phyloP scores from a whole-genome alignment of 2,329 filamentous ascomycete species.

The Basipetospora sp. region DNA sequence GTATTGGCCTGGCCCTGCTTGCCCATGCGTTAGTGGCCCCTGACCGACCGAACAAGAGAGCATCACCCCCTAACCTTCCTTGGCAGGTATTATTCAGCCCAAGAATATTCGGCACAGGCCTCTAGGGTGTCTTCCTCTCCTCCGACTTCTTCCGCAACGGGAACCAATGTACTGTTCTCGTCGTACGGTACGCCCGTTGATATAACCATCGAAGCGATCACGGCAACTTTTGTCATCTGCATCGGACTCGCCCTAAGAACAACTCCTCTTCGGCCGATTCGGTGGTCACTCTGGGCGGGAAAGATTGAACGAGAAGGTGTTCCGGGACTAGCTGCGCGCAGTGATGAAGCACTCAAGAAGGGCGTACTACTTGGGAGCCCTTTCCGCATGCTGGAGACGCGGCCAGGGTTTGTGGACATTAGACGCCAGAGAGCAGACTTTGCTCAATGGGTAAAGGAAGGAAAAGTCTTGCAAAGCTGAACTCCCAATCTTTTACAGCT shows the following conservation, averaged over 20 bases:
- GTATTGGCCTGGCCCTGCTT: conserved; percentile 63
- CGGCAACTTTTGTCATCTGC: conserved; percentile 67
- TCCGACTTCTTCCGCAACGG: conserved; percentile 25
- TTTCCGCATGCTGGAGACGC: conserved; percentile 62
- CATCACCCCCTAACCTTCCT: conserved; percentile 2
- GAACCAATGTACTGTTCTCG: conserved; percentile 30
- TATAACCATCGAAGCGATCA: conserved; percentile 72
- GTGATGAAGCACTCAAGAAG: conserved; percentile 57
- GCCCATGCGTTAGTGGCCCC: conserved; percentile 77
- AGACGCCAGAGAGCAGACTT: conserved; percentile 68
- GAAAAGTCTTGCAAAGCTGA: conserved; percentile 1
- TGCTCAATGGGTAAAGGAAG: conserved; percentile 50
- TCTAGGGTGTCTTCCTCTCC: conserved; percentile 28
- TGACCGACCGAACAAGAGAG: too few species aligned
- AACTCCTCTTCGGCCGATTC: conserved; percentile 67
- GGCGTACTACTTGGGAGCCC: conserved; percentile 63
- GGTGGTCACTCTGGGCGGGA: conserved; percentile 68
- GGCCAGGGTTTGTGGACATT: conserved; percentile 78
- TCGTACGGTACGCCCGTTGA: conserved; percentile 56
- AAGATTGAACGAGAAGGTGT: conserved; percentile 67
- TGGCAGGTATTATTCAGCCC: conserved; percentile 81
- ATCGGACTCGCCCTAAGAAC: conserved; percentile 68
- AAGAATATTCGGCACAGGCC: conserved; percentile 67
- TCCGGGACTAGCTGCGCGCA: conserved; percentile 38
- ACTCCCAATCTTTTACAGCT: not conserved